Evolutionary conservation across 148 eudicot genomes (phyloP).

Genomic region (Diospyros kaki): DNA sequence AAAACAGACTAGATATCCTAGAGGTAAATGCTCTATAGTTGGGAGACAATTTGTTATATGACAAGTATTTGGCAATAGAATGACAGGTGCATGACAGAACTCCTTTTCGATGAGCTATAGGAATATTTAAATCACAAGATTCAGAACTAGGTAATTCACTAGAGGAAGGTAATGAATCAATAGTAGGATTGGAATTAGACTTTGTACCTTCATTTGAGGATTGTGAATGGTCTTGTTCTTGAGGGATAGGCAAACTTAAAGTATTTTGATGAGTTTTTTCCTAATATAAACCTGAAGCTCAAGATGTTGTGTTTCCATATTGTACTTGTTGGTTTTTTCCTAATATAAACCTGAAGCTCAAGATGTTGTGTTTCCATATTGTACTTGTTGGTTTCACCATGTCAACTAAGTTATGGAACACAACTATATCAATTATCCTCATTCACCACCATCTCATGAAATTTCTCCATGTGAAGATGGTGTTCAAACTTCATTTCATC

Average conservation of each 20-base stretch:
- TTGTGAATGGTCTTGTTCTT: background rate
- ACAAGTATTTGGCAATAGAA: background rate
- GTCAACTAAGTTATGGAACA: no score
- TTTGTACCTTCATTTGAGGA: background rate
- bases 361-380: no score
- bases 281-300: background rate
- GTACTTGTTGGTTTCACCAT: no score
- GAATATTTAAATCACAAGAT: background rate
- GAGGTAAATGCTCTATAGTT: conserved; percentile 3
- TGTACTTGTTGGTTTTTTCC: no score
- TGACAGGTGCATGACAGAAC: background rate
- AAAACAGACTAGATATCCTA: background rate
- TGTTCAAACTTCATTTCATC: no score
- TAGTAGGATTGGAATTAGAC: background rate
- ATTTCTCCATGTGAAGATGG: no score
- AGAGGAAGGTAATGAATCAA: background rate
- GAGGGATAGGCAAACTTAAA: background rate
- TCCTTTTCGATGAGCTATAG: background rate
- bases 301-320: no score
- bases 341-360: no score
- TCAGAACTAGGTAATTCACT: background rate
- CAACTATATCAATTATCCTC: no score
- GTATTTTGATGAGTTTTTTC: background rate
- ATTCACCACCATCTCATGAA: no score
- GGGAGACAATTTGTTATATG: background rate